Conservation (phyloP, 192 early-diverging fungal species). For the Glomus cerebriforme region DNA sequence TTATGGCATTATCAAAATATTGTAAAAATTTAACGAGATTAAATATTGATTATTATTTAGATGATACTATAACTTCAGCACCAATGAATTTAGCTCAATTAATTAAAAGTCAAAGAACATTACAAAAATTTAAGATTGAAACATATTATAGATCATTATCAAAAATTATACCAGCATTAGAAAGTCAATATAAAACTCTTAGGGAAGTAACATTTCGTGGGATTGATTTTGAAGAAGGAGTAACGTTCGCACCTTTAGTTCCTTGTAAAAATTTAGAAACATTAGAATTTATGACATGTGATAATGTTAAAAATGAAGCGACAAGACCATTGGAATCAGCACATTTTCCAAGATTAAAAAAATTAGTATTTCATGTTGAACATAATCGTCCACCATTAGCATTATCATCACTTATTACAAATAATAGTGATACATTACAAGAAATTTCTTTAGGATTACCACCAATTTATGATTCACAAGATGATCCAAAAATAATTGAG, state of each 20-base stretch:
- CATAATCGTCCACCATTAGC: background rate
- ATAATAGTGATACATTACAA: background rate
- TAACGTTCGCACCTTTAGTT: background rate
- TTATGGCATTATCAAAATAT: background rate
- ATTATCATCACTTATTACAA: background rate
- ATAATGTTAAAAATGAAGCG: constrained; percentile 8
- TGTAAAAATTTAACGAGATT: constrained; percentile 5
- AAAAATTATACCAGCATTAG: constrained; percentile 11
- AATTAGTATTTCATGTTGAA: background rate
- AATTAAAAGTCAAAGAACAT: constrained; percentile 23
- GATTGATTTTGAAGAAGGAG: constrained; percentile 13
- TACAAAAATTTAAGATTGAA: constrained; percentile 5
- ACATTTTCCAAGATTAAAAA: constrained; percentile 4
- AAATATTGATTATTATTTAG: constrained; percentile 16
- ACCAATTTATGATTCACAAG: background rate
- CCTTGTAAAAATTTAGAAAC: constrained; percentile 14
- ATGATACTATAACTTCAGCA: background rate
- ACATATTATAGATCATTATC: background rate
- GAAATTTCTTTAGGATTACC: background rate
- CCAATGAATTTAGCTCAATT: background rate
- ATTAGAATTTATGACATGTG: background rate
- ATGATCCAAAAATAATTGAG: background rate
- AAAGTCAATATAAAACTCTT: constrained; percentile 5
- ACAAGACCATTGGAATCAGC: constrained; percentile 6
- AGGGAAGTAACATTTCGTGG: constrained; percentile 7